These are phyloP conservation scores for Leccinum solheimii DNA, from an alignment of 1,284 basidiomycete species.

Conservation along the genomic window DNA sequence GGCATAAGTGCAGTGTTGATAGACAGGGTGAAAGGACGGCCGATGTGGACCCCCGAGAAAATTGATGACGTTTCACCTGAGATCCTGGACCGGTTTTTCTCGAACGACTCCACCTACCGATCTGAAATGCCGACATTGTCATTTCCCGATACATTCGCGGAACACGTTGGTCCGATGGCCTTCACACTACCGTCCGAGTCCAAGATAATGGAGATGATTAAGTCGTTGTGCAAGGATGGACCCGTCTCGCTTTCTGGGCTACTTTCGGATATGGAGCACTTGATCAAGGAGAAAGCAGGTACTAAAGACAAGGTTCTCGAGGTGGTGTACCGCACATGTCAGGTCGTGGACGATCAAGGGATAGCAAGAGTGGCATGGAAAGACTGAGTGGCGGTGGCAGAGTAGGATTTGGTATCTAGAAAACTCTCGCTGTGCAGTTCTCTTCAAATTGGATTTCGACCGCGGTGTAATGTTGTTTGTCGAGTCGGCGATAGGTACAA, in stretches of 20 bases:
- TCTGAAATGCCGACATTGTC: conserved; percentile 50
- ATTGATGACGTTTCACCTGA: conserved; percentile 58
- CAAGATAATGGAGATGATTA: conserved; percentile 63
- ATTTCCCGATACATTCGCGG: conserved; percentile 40
- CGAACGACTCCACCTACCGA: conserved; percentile 47
- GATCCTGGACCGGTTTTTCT: conserved; percentile 63
- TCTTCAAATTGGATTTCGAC: conserved; percentile 3
- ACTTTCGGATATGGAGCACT: conserved; percentile 52
- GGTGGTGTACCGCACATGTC: conserved; percentile 63
- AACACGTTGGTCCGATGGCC: conserved; percentile 43
- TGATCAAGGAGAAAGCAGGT: conserved; percentile 62
- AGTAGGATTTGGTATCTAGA: background rate
- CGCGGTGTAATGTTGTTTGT: conserved; percentile 5
- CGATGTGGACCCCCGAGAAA: conserved; percentile 66
- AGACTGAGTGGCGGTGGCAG: conserved; percentile 38
- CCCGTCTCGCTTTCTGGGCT: conserved; percentile 59
- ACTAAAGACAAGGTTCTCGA: conserved; percentile 74
- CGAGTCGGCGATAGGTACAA: conserved; percentile 8
- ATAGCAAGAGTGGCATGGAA: conserved; percentile 57
- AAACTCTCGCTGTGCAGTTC: background rate
- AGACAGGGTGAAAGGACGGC: conserved; percentile 53
- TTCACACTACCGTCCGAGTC: conserved; percentile 69
- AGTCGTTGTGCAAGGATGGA: conserved; percentile 56
- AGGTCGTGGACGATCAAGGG: conserved; percentile 54
- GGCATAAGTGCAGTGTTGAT: conserved; percentile 79